phyloP scores from a whole-genome alignment of 2,329 filamentous ascomycete genomes.

The Colletotrichum magnum region DNA sequence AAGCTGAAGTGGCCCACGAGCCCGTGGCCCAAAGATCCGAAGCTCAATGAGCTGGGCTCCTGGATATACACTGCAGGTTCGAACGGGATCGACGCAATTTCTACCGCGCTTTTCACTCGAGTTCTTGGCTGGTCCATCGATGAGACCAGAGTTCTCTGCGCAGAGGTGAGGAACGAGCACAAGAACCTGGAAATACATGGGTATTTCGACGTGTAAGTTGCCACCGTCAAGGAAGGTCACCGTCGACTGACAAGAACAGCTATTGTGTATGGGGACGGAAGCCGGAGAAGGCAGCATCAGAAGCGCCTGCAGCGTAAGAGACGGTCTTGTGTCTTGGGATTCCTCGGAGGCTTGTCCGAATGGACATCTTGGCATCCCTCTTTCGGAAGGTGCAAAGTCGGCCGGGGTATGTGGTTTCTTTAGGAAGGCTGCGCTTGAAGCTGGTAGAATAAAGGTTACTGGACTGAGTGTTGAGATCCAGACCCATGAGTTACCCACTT shows the following conservation, averaged over 20 bases:
- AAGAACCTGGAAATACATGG: constrained; percentile 51
- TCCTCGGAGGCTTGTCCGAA: background rate
- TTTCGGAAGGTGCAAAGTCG: background rate
- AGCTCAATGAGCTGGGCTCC: constrained; percentile 62
- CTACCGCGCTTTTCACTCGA: constrained; percentile 51
- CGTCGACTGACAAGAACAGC: constrained; percentile 7
- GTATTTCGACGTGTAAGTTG: constrained; percentile 55
- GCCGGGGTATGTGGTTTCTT: background rate
- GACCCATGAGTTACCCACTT: background rate
- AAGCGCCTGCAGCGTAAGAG: background rate
- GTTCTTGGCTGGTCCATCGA: constrained; percentile 50
- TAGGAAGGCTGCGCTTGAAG: background rate
- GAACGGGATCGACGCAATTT: constrained; percentile 50
- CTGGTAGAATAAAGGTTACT: background rate
- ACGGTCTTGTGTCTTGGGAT: background rate
- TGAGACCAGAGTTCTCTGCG: constrained; percentile 51
- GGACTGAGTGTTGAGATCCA: background rate
- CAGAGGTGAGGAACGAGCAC: constrained; percentile 51
- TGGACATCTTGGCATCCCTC: background rate
- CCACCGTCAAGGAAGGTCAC: background rate
- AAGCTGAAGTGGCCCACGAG: constrained; percentile 65
- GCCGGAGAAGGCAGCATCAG: constrained; percentile 18
- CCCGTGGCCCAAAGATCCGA: constrained; percentile 64
- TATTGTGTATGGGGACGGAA: constrained; percentile 29
- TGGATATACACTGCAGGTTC: constrained; percentile 47